Conservation (phyloP, 1,139 yeast species). For the Hyphopichia khmerensis region DNA sequence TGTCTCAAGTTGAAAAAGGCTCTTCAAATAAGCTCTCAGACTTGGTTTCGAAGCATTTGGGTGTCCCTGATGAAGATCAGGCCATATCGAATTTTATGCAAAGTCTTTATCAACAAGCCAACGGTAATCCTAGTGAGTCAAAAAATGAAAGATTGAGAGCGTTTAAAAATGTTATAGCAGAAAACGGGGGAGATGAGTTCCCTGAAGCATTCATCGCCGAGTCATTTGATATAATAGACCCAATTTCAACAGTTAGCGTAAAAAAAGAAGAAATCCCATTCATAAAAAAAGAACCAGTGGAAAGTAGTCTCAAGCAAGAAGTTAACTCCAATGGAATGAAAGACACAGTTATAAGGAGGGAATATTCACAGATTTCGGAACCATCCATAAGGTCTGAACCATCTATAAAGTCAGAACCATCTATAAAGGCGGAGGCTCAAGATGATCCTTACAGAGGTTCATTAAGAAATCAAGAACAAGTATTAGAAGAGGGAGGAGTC, state of each 20-base stretch:
- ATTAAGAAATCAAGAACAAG: too few species aligned
- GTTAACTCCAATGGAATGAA: too few species aligned
- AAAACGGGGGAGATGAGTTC: constrained; percentile 67
- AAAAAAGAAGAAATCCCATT: constrained; percentile 9
- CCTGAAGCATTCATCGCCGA: constrained; percentile 43
- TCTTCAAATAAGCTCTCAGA: constrained; percentile 2
- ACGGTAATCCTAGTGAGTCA: constrained; percentile 9
- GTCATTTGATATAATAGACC: constrained; percentile 23
- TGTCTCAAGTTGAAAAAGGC: background rate
- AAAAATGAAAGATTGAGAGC: constrained; percentile 18
- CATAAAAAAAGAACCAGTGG: constrained; percentile 6
- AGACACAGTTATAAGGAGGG: too few species aligned
- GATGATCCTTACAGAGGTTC: too few species aligned
- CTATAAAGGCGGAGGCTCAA: too few species aligned
- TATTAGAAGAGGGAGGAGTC: constrained; percentile 42
- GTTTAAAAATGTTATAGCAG: constrained; percentile 45
- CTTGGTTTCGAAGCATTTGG: constrained; percentile 8
- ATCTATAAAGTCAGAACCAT: too few species aligned
- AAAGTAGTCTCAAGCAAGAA: too few species aligned
- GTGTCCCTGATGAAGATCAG: constrained; percentile 32
- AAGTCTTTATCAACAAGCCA: constrained; percentile 43
- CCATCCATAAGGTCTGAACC: too few species aligned
- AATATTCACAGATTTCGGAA: too few species aligned
- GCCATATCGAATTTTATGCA: constrained; percentile 59
- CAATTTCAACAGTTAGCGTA: constrained; percentile 17